Percentiles rank a stretch among this genome's conserved stretches.
Evolutionary conservation across 495 filamentous ascomycete species (phyloP).

Genomic region (Penicillium cosmopolitanum): DNA sequence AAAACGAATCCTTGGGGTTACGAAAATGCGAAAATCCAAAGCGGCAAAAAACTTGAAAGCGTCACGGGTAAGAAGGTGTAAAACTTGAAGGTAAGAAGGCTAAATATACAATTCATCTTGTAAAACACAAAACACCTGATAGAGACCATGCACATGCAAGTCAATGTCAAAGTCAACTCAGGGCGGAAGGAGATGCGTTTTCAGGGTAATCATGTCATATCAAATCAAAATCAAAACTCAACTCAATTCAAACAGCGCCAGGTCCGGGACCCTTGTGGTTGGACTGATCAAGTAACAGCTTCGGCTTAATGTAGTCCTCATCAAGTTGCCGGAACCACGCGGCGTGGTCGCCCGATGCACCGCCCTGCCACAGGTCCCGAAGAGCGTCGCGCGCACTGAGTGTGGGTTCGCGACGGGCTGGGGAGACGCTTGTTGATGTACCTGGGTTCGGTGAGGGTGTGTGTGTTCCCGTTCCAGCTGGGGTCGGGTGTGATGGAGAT

Average conservation of each 20-base stretch:
- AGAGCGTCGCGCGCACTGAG: constrained; percentile 66
- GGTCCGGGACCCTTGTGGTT: constrained; percentile 49
- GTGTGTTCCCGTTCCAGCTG: constrained; percentile 13
- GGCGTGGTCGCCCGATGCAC: constrained; percentile 83
- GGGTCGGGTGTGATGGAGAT: constrained; percentile 55
- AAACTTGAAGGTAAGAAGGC: constrained; percentile 13
- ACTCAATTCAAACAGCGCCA: constrained; percentile 43
- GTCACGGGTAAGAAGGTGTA: background rate
- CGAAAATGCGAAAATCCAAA: constrained; percentile 20
- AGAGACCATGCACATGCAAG: constrained; percentile 15
- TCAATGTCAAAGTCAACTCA: constrained; percentile 11
- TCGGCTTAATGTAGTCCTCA: constrained; percentile 96
- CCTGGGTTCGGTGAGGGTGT: constrained; percentile 20
- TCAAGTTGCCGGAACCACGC: constrained; percentile 92
- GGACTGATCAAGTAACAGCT: constrained; percentile 78
- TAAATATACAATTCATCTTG: constrained; percentile 34
- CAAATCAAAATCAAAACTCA: no score
- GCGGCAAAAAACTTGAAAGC: no score
- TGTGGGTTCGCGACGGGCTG: constrained; percentile 33
- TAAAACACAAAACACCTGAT: constrained; percentile 11
- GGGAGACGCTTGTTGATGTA: constrained; percentile 34
- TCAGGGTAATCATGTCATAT: constrained; percentile 15
- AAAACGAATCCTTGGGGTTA: constrained; percentile 12
- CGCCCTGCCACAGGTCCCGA: constrained; percentile 68
- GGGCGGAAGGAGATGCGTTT: constrained; percentile 17